Base-by-base conservation (phyloP, 2,329 filamentous ascomycete species). In the Thermomyces lanuginosus region DNA sequence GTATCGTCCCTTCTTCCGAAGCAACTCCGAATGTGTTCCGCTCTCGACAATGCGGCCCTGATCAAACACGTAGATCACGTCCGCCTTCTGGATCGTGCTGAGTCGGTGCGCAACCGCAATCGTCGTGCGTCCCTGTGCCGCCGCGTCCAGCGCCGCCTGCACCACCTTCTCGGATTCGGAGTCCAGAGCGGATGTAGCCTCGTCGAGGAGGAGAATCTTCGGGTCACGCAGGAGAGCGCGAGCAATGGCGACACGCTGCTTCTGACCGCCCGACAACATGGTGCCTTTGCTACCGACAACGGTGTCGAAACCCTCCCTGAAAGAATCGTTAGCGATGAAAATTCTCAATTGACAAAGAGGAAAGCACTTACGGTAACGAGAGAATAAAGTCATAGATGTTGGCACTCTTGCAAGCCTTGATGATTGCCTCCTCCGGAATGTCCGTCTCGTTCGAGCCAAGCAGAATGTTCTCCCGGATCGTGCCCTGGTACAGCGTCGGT, bases 351-450 rank as follows among this genome's bases (percentile, higher is more conserved):
- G 67, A 1, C 83, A 70, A 69, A 6, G 21, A 11, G 15, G 12
- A 18, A 27, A 13, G 16, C 16, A 66, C 8, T 64, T 26, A 24
- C 16, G 29, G 29, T 6, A 28, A 22, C 10, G 21, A 55, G 4
- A 61, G 67, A 38, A 98, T 76, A 48, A 95, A 95, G 37, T 92
- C 83, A 47, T 93, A 83, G 1, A 86, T 86, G 40, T 93, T 93
- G 8, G 89, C 79, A 64, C 78, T 89, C 69, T 68, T 27, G 84
- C 76, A 21, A 73, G 67, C 2, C 61, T 58, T 22, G 70, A 19
- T n/a, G 1, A 32, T 71, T 25, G 71, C 39, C 49, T 92, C 82
- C 36, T 72, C 69, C 31, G 67, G 60, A 1, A 83, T 16, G 6
- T 25, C n/a, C 2, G 12, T 15, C 7, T 14, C 91, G 24, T 86